Conservation (phyloP, 306 rosid genomes). For the Pterocarpus santalinus region DNA sequence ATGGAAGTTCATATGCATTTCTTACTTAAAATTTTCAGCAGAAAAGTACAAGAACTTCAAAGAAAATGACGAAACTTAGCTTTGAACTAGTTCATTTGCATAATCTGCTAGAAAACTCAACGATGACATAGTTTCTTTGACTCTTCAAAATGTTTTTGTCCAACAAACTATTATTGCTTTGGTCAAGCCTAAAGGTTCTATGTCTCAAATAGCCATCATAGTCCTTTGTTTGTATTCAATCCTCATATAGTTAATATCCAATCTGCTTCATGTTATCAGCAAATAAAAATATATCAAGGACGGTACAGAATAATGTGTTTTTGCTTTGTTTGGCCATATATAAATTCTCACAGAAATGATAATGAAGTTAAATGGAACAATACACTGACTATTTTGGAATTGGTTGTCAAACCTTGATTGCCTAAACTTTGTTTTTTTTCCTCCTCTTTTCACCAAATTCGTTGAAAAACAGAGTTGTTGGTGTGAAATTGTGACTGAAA, state of each 20-base stretch:
- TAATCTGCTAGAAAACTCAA: conserved; percentile 33
- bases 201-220: conserved; percentile 26
- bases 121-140: conserved; percentile 1
- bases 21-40: conserved; percentile 9
- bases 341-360: not conserved
- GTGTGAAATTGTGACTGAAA: conserved; percentile 67
- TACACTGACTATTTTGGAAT: conserved; percentile 17
- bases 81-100: not conserved
- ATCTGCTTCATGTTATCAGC: conserved; percentile 28
- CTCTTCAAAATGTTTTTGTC: not conserved
- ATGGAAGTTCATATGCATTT: conserved; percentile 19
- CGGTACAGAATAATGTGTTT: conserved; percentile 19
- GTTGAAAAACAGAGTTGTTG: conserved; percentile 46
- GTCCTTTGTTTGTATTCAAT: conserved; percentile 21
- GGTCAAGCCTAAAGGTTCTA: conserved; percentile 27
- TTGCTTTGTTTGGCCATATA: conserved; percentile 1
- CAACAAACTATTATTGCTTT: conserved; percentile 27
- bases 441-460: conserved; percentile 45
- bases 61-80: not conserved
- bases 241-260: conserved; percentile 17
- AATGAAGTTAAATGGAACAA: conserved; percentile 28
- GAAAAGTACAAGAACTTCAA: not conserved
- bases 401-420: conserved; percentile 35
- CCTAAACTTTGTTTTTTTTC: not conserved
- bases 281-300: not conserved